These are phyloP conservation scores for Phytopythium delawarense DNA, from an alignment of 352 stramenopile genomes.

Conservation along the genomic window DNA sequence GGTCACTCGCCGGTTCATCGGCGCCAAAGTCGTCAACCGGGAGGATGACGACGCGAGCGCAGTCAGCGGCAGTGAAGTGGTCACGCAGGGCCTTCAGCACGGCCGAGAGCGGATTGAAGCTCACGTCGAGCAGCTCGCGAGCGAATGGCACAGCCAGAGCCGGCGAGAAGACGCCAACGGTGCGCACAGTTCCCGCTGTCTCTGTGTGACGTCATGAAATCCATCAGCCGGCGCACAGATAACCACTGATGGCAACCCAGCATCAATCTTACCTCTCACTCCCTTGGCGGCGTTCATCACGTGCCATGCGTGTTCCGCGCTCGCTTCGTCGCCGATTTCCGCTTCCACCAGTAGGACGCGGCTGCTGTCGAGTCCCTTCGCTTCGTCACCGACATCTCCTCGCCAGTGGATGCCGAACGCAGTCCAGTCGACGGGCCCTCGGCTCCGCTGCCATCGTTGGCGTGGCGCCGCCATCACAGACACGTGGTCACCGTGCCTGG, in stretches of 20 bases:
- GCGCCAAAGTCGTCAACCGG: neutral
- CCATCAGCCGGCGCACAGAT: too few relatives aligned
- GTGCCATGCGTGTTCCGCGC: slow-evolving; percentile 2
- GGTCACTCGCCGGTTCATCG: neutral
- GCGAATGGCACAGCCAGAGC: neutral
- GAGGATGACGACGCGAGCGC: slow-evolving; percentile 13
- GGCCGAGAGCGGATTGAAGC: slow-evolving; percentile 30
- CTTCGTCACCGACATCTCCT: neutral
- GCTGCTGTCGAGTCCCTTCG: slow-evolving; percentile 1
- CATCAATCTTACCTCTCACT: neutral
- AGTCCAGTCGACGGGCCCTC: slow-evolving; percentile 10
- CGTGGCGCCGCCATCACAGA: slow-evolving; percentile 6
- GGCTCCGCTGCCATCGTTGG: slow-evolving; percentile 4
- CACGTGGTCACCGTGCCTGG: slow-evolving; percentile 48
- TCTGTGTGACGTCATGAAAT: neutral
- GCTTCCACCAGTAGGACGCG: slow-evolving; percentile 34
- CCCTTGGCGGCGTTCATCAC: neutral
- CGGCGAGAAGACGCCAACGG: neutral
- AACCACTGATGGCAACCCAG: too few relatives aligned
- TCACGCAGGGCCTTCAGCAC: slow-evolving; percentile 22
- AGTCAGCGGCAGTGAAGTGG: slow-evolving; percentile 11
- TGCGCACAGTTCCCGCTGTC: neutral
- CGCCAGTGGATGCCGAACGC: neutral
- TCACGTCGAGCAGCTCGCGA: slow-evolving; percentile 19
- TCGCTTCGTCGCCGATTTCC: slow-evolving; percentile 21